Evolutionary conservation across 176 grass and related monocot species (phyloP).

Genomic region (Zoysia pacifica): DNA sequence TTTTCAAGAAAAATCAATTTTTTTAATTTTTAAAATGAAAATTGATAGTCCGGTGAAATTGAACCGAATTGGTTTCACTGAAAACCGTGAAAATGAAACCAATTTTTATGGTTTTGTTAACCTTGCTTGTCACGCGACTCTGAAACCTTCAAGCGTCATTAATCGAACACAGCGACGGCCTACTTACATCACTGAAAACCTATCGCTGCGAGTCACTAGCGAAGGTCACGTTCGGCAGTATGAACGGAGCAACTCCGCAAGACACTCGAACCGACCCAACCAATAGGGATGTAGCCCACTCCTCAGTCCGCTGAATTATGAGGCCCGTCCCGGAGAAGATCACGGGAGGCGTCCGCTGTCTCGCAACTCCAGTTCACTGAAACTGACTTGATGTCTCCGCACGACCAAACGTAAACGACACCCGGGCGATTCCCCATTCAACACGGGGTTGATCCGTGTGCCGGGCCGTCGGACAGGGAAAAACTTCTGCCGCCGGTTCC

Average conservation of each 20-base stretch:
- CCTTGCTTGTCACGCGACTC: neutral
- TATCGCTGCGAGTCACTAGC: neutral
- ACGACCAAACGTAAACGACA: neutral
- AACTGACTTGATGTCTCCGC: neutral
- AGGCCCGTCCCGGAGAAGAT: neutral
- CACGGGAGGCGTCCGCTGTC: neutral
- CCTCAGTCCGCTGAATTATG: neutral
- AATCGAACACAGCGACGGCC: neutral
- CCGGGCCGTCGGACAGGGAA: neutral
- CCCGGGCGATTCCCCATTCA: neutral
- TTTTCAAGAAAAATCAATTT: too few relatives aligned
- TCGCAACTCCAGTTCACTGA: slow-evolving; percentile 3
- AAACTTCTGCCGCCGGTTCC: neutral
- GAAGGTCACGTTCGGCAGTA: neutral
- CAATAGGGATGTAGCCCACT: neutral
- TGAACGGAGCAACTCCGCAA: slow-evolving; percentile 13
- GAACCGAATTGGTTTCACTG: too few relatives aligned
- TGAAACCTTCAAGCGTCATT: neutral
- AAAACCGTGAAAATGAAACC: too few relatives aligned
- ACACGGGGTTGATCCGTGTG: slow-evolving; percentile 2
- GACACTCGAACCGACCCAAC: neutral
- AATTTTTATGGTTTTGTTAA: too few relatives aligned
- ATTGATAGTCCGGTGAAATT: too few relatives aligned
- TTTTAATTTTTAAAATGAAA: too few relatives aligned
- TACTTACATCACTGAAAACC: neutral